Percentiles rank a stretch among this genome's conserved stretches.
Evolutionary conservation across 768 basidiomycete genomes (phyloP).

Genomic region (Polyporus arcularius): DNA sequence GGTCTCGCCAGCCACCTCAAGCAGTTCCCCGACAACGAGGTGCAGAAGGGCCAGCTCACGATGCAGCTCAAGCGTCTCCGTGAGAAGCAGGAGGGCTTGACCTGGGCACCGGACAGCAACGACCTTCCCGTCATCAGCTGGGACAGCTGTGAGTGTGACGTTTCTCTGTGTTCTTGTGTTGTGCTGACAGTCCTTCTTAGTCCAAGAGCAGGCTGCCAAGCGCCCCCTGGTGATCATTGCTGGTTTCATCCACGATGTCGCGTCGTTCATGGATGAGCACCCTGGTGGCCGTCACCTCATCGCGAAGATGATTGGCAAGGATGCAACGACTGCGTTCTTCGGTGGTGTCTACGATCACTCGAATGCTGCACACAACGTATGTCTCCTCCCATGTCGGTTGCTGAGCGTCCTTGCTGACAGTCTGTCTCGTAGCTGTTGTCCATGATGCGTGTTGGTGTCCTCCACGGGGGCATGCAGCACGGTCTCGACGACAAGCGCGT

Average conservation of each 20-base stretch:
- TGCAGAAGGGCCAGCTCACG: conserved; percentile 86
- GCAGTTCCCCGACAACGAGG: conserved; percentile 71
- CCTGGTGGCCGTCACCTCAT: conserved; percentile 88
- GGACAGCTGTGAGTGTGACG: conserved; percentile 70
- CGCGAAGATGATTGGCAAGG: conserved; percentile 83
- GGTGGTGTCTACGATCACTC: conserved; percentile 90
- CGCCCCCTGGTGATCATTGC: conserved; percentile 85
- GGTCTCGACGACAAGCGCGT: conserved; percentile 48
- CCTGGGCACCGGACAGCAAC: conserved; percentile 77
- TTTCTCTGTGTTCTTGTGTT: background rate
- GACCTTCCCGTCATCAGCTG: conserved; percentile 83
- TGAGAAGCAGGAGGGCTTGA: conserved; percentile 70
- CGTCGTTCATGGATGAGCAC: conserved; percentile 84
- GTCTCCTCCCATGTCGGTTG: conserved; percentile 24
- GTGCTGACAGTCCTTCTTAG: conserved; percentile 35
- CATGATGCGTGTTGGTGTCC: conserved; percentile 62
- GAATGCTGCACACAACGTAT: conserved; percentile 83
- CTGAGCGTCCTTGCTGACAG: background rate
- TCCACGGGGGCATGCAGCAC: conserved; percentile 55
- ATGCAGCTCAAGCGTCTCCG: conserved; percentile 92
- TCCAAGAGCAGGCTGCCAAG: conserved; percentile 76
- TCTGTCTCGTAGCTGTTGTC: conserved; percentile 42
- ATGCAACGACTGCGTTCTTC: conserved; percentile 93
- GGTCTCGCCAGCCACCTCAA: conserved; percentile 65
- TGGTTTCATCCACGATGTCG: conserved; percentile 92